Conservation (phyloP, 441 rosid species). For the Jatropha podagrica region DNA sequence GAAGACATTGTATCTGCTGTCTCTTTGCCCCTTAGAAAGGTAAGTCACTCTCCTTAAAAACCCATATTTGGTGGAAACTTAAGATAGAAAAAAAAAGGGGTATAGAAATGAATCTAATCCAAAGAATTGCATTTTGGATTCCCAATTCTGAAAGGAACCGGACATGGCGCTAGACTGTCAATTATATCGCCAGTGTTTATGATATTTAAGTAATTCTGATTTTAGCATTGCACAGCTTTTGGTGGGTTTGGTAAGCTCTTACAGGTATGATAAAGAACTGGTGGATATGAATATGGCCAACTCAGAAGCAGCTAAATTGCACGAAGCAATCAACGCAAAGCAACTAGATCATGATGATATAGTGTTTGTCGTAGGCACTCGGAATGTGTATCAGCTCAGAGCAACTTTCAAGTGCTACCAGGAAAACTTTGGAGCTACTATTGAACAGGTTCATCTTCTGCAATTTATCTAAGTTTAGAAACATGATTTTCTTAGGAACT, state of each 20-base stretch:
- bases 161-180: no score
- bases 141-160: no score
- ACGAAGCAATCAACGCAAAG: slow-evolving; percentile 57
- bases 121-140: no score
- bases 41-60: slow-evolving; percentile 14
- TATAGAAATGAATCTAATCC: no score
- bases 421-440: slow-evolving; percentile 48
- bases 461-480: background rate
- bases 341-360: slow-evolving; percentile 63
- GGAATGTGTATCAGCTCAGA: slow-evolving; percentile 76
- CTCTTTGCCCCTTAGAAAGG: slow-evolving; percentile 63
- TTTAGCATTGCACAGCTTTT: slow-evolving; percentile 48
- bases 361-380: slow-evolving; percentile 54
- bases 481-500: background rate
- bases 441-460: slow-evolving; percentile 55
- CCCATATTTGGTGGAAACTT: no score
- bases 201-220: slow-evolving; percentile 7
- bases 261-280: slow-evolving; percentile 66
- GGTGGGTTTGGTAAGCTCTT: slow-evolving; percentile 67
- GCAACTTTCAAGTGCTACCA: slow-evolving; percentile 61
- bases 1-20: slow-evolving; percentile 58
- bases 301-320: slow-evolving; percentile 61
- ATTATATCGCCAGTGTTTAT: no score
- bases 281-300: slow-evolving; percentile 52
- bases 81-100: no score